phyloP scores from a whole-genome alignment of 768 basidiomycete genomes.

The Cytidiella melzeri region DNA sequence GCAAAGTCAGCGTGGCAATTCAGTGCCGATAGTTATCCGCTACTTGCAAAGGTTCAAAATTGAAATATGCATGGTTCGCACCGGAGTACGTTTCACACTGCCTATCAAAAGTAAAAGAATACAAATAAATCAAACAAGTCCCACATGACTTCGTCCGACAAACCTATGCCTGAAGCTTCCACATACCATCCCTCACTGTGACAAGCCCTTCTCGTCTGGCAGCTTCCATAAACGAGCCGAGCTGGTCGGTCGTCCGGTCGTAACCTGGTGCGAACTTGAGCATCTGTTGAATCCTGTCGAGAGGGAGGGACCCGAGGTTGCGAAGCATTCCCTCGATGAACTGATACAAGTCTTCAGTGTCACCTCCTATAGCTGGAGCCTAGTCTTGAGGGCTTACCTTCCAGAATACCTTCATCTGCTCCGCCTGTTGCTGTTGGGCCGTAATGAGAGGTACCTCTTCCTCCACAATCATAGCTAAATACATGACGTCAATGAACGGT shows the following conservation, averaged over 20 bases:
- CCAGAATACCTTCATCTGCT: conserved; percentile 87
- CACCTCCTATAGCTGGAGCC: not conserved
- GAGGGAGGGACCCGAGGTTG: conserved; percentile 68
- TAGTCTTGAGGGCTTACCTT: conserved; percentile 49
- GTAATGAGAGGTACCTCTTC: conserved; percentile 44
- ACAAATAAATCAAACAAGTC: not conserved
- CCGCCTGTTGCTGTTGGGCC: conserved; percentile 69
- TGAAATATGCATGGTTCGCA: no score
- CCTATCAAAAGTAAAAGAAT: no score
- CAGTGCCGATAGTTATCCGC: no score
- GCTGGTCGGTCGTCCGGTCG: conserved; percentile 73
- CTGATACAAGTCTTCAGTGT: conserved; percentile 28
- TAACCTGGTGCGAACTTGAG: conserved; percentile 80
- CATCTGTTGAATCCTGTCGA: conserved; percentile 87
- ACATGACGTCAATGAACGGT: not conserved
- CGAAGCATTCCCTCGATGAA: conserved; percentile 91
- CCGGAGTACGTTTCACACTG: no score
- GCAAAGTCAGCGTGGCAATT: no score
- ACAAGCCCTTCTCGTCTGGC: conserved; percentile 75
- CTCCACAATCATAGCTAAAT: conserved; percentile 30
- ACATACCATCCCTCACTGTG: conserved; percentile 60
- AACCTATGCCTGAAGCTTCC: conserved; percentile 39
- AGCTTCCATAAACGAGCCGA: conserved; percentile 74
- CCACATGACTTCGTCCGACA: not conserved
- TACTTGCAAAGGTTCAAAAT: no score